phyloP scores from a whole-genome alignment of 495 filamentous ascomycete genomes.

The Penicillium odoratum region DNA sequence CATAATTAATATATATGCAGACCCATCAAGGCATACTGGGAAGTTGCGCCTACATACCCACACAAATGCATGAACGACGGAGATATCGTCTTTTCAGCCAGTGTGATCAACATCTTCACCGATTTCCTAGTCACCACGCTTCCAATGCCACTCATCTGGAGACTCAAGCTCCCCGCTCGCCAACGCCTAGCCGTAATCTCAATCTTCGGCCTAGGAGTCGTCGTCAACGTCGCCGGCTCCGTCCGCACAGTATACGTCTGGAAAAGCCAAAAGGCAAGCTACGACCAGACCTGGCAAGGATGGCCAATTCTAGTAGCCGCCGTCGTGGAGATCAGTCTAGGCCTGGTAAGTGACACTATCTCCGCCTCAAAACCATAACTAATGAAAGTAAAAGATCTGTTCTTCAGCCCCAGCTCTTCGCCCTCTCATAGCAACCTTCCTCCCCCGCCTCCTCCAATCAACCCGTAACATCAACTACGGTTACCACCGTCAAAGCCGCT shows the following conservation, averaged over 20 bases:
- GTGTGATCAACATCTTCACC: conserved; percentile 59
- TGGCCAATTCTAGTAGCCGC: conserved; percentile 55
- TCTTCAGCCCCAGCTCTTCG: conserved; percentile 56
- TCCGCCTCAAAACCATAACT: not conserved
- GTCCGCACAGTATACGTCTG: conserved; percentile 55
- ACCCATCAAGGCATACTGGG: conserved; percentile 57
- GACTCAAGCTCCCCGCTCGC: conserved; percentile 52
- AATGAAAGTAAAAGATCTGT: conserved; percentile 42
- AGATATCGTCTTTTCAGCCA: conserved; percentile 50
- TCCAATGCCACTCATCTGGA: conserved; percentile 60
- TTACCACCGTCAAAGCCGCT: conserved; percentile 22
- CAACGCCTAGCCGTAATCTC: conserved; percentile 57
- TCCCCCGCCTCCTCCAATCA: conserved; percentile 41
- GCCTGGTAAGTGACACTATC: conserved; percentile 49
- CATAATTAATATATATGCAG: conserved; percentile 31
- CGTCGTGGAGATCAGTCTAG: conserved; percentile 58
- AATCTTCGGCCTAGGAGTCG: conserved; percentile 58
- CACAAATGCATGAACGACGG: conserved; percentile 52
- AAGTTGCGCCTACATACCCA: conserved; percentile 31
- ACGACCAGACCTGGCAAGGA: conserved; percentile 55
- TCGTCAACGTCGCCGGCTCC: conserved; percentile 58
- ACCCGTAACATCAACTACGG: conserved; percentile 22
- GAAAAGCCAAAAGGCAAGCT: conserved; percentile 47
- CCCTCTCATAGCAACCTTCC: conserved; percentile 49
- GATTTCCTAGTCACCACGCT: conserved; percentile 59